A percentile compares a stretch with the other conserved stretches of the same genome.
Evolutionary conservation across 2,329 filamentous ascomycete genomes (phyloP).

Genomic region (Remersonia thermophila): DNA sequence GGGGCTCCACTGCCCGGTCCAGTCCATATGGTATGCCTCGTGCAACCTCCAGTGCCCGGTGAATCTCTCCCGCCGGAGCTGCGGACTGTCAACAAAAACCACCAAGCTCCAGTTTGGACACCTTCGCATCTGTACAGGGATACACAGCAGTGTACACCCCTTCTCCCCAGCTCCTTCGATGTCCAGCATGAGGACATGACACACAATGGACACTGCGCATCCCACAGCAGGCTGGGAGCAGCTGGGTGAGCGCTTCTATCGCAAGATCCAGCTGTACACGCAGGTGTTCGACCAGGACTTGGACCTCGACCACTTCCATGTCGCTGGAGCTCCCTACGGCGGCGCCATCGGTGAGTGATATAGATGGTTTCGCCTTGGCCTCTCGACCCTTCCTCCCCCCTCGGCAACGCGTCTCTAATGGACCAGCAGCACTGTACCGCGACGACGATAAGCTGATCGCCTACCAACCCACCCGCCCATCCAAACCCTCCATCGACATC

Average conservation of each 20-base stretch:
- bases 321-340: slow-evolving; percentile 83
- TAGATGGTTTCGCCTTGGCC: background rate
- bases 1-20: no score
- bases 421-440: slow-evolving; percentile 63
- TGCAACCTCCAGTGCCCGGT: no score
- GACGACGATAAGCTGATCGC: slow-evolving; percentile 76
- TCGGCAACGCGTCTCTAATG: background rate
- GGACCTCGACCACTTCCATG: slow-evolving; percentile 87
- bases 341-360: slow-evolving; percentile 79
- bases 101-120: slow-evolving; percentile 1
- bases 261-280: slow-evolving; percentile 87
- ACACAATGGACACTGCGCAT: slow-evolving; percentile 44
- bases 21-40: no score
- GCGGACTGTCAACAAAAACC: no score
- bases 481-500: slow-evolving; percentile 80
- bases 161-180: background rate
- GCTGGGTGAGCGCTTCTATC: slow-evolving; percentile 87
- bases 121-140: no score
- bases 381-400: slow-evolving; percentile 1
- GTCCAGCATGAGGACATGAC: slow-evolving; percentile 20
- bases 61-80: no score
- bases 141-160: no score
- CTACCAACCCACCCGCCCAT: slow-evolving; percentile 57
- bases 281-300: slow-evolving; percentile 85
- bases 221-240: slow-evolving; percentile 88